Percentiles rank a stretch among this genome's conserved stretches.
Conservation (phyloP, 179 eudicot genomes). For the Patellifolia procumbens region DNA sequence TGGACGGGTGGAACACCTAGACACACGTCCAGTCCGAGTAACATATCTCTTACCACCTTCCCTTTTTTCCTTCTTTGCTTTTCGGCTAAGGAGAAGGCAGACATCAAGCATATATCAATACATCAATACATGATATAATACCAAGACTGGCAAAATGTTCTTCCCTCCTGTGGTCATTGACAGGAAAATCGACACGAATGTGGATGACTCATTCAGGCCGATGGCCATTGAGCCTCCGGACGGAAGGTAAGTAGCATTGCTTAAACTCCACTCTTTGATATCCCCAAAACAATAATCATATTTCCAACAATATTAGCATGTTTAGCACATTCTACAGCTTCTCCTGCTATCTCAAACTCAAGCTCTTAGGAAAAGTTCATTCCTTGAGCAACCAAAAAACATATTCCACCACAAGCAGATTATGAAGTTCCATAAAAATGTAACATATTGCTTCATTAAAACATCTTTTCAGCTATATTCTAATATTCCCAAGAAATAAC, state of each 20-base stretch:
- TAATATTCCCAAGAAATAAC: not conserved
- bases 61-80: not conserved
- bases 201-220: too few relatives aligned
- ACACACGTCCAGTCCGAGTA: too few relatives aligned
- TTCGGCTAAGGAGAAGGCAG: not conserved
- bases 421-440: not conserved
- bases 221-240: not conserved
- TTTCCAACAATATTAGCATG: not conserved
- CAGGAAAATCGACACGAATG: not conserved
- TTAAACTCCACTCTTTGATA: not conserved
- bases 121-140: not conserved
- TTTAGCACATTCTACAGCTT: not conserved
- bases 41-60: too few relatives aligned
- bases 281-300: not conserved
- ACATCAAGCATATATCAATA: not conserved
- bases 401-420: too few relatives aligned
- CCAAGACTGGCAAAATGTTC: not conserved
- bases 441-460: not conserved
- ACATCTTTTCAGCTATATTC: not conserved
- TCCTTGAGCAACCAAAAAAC: too few relatives aligned
- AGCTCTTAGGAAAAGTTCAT: too few relatives aligned
- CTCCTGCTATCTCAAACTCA: not conserved
- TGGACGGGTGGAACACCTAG: too few relatives aligned
- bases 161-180: not conserved
- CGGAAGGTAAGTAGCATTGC: not conserved